Conservation (phyloP, 2,329 filamentous ascomycete genomes). For the Gaeumannomyces sp. region DNA sequence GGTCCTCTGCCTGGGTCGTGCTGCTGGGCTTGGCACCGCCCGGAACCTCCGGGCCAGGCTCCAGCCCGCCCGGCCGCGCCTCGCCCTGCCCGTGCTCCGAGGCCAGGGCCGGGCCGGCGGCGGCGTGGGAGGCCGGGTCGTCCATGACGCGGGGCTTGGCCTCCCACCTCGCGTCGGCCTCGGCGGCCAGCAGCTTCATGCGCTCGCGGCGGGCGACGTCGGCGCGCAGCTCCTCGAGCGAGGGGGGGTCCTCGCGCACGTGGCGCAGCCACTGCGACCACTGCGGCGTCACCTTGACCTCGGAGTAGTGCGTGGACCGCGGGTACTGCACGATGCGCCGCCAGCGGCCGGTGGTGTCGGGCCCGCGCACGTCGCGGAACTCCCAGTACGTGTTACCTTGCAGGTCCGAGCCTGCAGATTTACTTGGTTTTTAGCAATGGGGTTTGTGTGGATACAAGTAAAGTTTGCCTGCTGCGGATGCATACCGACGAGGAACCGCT, state of each 20-base stretch:
- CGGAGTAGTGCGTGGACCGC: conserved; percentile 44
- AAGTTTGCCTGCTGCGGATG: conserved; percentile 10
- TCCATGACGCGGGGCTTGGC: conserved; percentile 48
- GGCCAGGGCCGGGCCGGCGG: not conserved
- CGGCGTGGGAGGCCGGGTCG: conserved; percentile 19
- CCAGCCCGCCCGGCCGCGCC: not conserved
- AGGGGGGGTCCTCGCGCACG: conserved; percentile 48
- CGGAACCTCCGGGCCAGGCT: not conserved
- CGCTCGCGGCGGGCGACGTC: conserved; percentile 47
- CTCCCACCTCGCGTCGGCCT: conserved; percentile 59
- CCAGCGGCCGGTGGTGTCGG: conserved; percentile 33
- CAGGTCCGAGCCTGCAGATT: conserved; percentile 51
- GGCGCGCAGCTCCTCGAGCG: conserved; percentile 47
- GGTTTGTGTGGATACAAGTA: conserved; percentile 3
- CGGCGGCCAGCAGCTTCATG: conserved; percentile 50
- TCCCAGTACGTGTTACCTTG: conserved; percentile 65
- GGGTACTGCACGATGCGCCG: conserved; percentile 59
- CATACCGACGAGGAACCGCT: conserved; percentile 55
- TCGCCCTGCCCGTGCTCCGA: not conserved
- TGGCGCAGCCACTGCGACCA: conserved; percentile 68
- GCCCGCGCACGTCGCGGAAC: conserved; percentile 46
- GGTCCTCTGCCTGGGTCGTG: conserved; percentile 30
- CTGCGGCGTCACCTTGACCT: conserved; percentile 51
- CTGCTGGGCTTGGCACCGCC: not conserved
- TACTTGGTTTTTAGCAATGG: not conserved